phyloP scores from a whole-genome alignment of 1,139 yeast genomes.

The Geotrichum histeridarum region DNA sequence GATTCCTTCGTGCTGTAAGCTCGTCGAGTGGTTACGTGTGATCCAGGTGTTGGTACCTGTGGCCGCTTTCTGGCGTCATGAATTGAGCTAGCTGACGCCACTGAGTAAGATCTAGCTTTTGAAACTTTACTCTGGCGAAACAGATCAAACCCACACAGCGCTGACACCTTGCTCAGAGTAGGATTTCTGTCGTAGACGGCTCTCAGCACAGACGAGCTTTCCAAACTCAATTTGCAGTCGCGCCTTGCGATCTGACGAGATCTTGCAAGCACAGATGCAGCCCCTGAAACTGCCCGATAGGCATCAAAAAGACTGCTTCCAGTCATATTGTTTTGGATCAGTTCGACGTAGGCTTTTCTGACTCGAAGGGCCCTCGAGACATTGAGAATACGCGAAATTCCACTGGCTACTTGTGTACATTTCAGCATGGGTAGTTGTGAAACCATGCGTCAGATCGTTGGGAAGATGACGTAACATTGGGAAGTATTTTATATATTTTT shows the following conservation, averaged over 20 bases:
- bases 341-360: background rate
- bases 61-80: slow-evolving; percentile 9
- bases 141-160: slow-evolving; percentile 8
- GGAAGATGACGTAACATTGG: slow-evolving; percentile 9
- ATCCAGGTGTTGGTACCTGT: slow-evolving; percentile 8
- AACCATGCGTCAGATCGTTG: background rate
- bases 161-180: background rate
- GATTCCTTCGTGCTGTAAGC: background rate
- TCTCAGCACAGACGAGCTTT: slow-evolving; percentile 9
- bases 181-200: slow-evolving; percentile 12
- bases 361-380: background rate
- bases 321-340: slow-evolving; percentile 7
- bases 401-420: background rate
- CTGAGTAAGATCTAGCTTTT: background rate
- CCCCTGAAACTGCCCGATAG: slow-evolving; percentile 23
- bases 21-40: slow-evolving; percentile 1
- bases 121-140: background rate
- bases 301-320: slow-evolving; percentile 24
- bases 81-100: background rate
- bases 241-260: background rate
- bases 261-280: slow-evolving; percentile 13
- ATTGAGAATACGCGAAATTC: background rate
- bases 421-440: background rate
- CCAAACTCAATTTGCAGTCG: slow-evolving; percentile 9
- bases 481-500: background rate